phyloP scores from a whole-genome alignment of 2,329 filamentous ascomycete species.

The Fusarium ramigenum region DNA sequence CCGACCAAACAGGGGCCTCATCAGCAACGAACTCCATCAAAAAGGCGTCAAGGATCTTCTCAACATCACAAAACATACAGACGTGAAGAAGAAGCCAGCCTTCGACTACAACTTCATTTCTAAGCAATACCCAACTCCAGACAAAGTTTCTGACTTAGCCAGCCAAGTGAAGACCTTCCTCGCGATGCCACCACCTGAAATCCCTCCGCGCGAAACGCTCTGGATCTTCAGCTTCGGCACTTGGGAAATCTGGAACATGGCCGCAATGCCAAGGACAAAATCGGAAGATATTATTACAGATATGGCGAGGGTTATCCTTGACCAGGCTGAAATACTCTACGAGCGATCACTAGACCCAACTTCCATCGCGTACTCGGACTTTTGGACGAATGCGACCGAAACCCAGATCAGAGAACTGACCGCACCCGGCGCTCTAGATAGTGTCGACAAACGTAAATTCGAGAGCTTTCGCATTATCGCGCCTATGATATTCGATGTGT shows the following conservation, averaged over 20 bases:
- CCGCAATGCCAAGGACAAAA: conserved; percentile 54
- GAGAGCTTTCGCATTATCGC: conserved; percentile 62
- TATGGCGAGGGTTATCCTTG: conserved; percentile 53
- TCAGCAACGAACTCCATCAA: conserved; percentile 64
- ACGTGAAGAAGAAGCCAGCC: conserved; percentile 48
- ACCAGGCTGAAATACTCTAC: conserved; percentile 59
- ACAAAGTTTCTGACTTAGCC: conserved; percentile 53
- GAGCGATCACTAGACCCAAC: conserved; percentile 51
- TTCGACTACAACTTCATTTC: conserved; percentile 56
- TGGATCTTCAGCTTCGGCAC: conserved; percentile 64
- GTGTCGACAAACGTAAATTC: conserved; percentile 43
- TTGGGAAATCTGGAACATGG: conserved; percentile 64
- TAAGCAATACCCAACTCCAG: conserved; percentile 54
- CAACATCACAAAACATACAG: conserved; percentile 44
- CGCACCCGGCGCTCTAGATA: conserved; percentile 31
- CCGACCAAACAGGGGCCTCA: conserved; percentile 60
- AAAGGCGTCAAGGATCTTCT: conserved; percentile 49
- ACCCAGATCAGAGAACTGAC: conserved; percentile 42
- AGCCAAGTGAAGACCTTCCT: conserved; percentile 59
- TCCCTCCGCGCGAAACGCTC: conserved; percentile 57
- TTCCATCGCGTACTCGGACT: conserved; percentile 59
- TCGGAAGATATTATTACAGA: conserved; percentile 51
- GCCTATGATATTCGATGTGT: conserved; percentile 62
- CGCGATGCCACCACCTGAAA: conserved; percentile 46
- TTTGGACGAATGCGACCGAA: conserved; percentile 46